Evolutionary conservation across 2,329 filamentous ascomycete species (phyloP), one percentile per base, ranked within the genome.

Genomic region (Teratosphaeria nubilosa): DNA sequence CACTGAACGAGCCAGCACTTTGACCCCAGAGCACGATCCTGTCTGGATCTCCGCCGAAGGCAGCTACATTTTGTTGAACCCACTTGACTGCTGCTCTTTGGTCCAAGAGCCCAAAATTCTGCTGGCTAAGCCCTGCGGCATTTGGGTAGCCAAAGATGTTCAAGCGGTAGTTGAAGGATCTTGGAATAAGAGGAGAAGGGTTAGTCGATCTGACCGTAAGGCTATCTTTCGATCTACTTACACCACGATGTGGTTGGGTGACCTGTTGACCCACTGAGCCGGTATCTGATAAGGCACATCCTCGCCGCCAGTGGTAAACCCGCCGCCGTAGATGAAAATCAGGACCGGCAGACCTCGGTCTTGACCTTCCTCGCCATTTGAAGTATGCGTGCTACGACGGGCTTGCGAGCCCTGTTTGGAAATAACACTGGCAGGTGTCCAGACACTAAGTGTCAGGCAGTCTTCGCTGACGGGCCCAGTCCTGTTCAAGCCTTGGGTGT

Each of bases 261-360:
- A 71, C 27, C 74, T 66, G 51, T 75, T 66, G 3, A 78, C 74
- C 73, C 76, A 77, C 45, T 72, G 68, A 1, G 72, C 64, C 0
- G 77, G 77, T 22, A 77, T 73, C 59, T 79, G 76, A 60, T 75
- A 79, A 1, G 77, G 74, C 0, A 78, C 72, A 31, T 76, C 70
- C 14, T 75, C 65, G 25, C 76, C 77, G 31, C 78, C 78, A 6
- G 69, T 74, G 10, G 52, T 50, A 59, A 78, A 79, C 1, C 74
- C 74, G 16, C 79, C 79, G 4, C 78, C 79, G 45, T 78, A 76
- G 37, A 80, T 70, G 69, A 76, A 81, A 22, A 76, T 72, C 5
- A 78, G 64, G 0, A 80, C 78, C 1, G 78, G 78, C 5, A 56
- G 74, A n/a, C 13, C 11, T 14, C 34, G 34, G 34, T n/a, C 34